Evolutionary conservation across 495 filamentous ascomycete species (phyloP).

Genomic region (Aspergillus heteromorphus): DNA sequence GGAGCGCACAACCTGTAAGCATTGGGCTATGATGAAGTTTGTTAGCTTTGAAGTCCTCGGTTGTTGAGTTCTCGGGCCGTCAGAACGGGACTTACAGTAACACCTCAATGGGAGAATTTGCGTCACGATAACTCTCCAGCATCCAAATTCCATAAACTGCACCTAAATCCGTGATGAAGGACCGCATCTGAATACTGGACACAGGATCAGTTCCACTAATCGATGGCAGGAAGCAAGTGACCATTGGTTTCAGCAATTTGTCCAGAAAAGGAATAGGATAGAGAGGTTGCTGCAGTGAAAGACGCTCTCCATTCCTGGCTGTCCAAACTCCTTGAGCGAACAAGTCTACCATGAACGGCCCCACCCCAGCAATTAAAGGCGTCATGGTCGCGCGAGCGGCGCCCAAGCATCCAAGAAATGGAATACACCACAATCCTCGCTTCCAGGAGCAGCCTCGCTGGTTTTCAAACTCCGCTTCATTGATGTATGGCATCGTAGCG

Average conservation of each 20-base stretch:
- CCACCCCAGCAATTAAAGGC: neutral
- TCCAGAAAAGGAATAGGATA: conserved; percentile 5
- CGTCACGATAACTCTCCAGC: conserved; percentile 16
- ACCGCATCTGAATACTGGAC: conserved; percentile 11
- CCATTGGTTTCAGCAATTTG: conserved; percentile 3
- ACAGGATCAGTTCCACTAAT: conserved; percentile 11
- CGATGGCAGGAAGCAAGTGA: conserved; percentile 14
- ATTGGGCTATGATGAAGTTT: conserved; percentile 5
- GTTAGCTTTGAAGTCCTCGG: neutral
- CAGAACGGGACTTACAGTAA: conserved; percentile 11
- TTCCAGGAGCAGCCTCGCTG: neutral
- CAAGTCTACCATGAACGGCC: neutral
- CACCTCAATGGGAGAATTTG: neutral
- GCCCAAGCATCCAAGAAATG: neutral
- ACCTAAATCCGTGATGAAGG: conserved; percentile 14
- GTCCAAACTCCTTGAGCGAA: neutral
- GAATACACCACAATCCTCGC: neutral
- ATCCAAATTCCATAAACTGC: conserved; percentile 17
- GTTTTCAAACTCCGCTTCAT: neutral
- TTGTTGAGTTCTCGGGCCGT: too few relatives aligned
- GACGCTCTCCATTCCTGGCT: conserved; percentile 7
- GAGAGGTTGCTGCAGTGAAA: neutral
- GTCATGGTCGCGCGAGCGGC: conserved; percentile 1
- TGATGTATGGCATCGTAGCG: neutral
- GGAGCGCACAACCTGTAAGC: conserved; percentile 6